These are phyloP conservation scores for Mucuna pruriens DNA, from an alignment of 306 rosid genomes.

Conservation along the genomic window DNA sequence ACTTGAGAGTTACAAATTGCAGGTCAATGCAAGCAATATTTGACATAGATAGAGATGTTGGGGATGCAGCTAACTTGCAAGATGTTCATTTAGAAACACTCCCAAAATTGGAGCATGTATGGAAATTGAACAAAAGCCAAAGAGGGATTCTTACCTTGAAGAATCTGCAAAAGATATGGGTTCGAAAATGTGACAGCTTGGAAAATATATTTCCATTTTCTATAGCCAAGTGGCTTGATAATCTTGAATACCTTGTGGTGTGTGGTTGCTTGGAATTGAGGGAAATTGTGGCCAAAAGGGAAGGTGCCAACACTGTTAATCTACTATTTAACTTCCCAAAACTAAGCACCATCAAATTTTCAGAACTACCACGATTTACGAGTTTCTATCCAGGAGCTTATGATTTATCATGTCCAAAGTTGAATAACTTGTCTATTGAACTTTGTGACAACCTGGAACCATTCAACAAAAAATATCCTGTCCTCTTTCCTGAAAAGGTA, in stretches of 20 bases:
- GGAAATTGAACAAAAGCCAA: constrained; percentile 1
- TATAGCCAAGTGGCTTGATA: neutral
- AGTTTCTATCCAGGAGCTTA: constrained; percentile 4
- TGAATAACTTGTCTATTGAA: constrained; percentile 4
- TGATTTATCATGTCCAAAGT: neutral
- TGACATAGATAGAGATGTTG: neutral
- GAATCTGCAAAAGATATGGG: neutral
- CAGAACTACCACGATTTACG: neutral
- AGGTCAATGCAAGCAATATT: neutral
- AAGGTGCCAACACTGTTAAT: neutral
- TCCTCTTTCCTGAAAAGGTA: constrained; percentile 25
- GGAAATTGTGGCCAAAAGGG: constrained; percentile 10
- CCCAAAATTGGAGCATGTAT: constrained; percentile 30
- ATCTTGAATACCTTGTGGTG: constrained; percentile 6
- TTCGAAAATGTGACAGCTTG: neutral
- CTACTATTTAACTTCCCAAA: constrained; percentile 21
- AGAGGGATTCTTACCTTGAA: neutral
- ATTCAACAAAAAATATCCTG: neutral
- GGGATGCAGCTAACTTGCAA: neutral
- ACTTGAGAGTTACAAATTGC: constrained; percentile 27
- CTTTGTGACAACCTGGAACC: neutral
- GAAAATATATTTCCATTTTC: constrained; percentile 29
- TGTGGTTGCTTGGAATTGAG: neutral
- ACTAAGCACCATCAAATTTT: constrained; percentile 2
- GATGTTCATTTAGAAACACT: constrained; percentile 12